These are phyloP conservation scores for Coriaria nepalensis DNA, from an alignment of 306 rosid genomes.

Conservation along the genomic window DNA sequence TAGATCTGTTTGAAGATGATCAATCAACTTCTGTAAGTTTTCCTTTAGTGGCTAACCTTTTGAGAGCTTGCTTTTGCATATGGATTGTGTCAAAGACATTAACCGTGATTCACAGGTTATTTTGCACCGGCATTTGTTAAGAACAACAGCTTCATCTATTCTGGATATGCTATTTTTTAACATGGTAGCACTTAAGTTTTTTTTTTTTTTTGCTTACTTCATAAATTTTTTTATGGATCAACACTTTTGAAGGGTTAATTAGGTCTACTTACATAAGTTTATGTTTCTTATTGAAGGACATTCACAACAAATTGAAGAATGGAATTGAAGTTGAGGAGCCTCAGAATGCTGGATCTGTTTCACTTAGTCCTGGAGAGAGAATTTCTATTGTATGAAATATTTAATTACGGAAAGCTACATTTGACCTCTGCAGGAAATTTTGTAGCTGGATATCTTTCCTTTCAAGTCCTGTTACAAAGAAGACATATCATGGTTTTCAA, in stretches of 20 bases:
- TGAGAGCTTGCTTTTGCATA: conserved; percentile 11
- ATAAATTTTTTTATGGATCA: no score
- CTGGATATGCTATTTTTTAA: conserved; percentile 55
- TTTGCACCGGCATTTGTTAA: conserved; percentile 89
- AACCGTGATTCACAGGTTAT: conserved; percentile 50
- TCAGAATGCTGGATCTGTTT: conserved; percentile 40
- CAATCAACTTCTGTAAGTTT: conserved; percentile 76
- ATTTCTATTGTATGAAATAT: conserved; percentile 46
- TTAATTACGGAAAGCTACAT: no score
- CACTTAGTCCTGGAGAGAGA: conserved; percentile 64
- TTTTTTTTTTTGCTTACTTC: conserved; percentile 5
- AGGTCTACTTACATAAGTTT: conserved; percentile 8
- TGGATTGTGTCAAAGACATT: conserved; percentile 20
- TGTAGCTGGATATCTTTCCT: no score
- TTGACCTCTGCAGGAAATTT: no score
- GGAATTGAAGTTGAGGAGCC: conserved; percentile 61
- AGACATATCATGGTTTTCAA: no score
- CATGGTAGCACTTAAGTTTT: conserved; percentile 35
- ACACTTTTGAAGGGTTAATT: conserved; percentile 11
- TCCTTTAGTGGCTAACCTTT: conserved; percentile 11
- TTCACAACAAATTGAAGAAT: conserved; percentile 69
- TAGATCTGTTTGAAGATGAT: conserved; percentile 90
- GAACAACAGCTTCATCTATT: conserved; percentile 64
- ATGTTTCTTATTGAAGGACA: conserved; percentile 43
- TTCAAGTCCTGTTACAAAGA: no score